Evolutionary conservation across 345 rosid species (phyloP).

Genomic region (Corchorus olitorius): DNA sequence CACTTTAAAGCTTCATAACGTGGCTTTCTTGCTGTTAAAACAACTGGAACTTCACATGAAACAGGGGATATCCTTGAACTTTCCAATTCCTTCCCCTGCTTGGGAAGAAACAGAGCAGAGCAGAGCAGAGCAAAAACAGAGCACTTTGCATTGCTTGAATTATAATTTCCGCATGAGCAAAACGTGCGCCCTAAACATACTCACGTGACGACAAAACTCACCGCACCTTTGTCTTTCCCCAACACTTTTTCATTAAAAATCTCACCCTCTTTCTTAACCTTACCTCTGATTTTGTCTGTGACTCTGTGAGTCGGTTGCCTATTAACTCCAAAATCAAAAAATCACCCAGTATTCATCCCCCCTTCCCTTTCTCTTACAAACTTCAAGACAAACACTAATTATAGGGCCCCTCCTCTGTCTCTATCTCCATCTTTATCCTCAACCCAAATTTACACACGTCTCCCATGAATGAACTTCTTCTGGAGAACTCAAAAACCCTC

Average conservation of each 20-base stretch:
- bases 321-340: neutral
- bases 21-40: neutral
- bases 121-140: no score
- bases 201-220: constrained; percentile 1
- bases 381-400: neutral
- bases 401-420: neutral
- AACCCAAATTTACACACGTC: constrained; percentile 4
- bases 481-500: neutral
- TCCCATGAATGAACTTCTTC: neutral
- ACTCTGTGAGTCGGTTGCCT: constrained; percentile 14
- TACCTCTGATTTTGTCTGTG: neutral
- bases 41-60: neutral
- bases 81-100: neutral
- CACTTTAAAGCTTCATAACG: constrained; percentile 9
- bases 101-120: no score
- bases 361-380: constrained; percentile 2
- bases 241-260: neutral
- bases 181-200: constrained; percentile 6
- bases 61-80: neutral
- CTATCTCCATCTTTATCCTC: neutral
- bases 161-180: neutral
- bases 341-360: constrained; percentile 15
- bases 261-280: neutral
- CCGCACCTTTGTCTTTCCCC: neutral
- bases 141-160: neutral